Base-by-base conservation (phyloP, 2,329 filamentous ascomycete species). In the Talaromyces sp. region DNA sequence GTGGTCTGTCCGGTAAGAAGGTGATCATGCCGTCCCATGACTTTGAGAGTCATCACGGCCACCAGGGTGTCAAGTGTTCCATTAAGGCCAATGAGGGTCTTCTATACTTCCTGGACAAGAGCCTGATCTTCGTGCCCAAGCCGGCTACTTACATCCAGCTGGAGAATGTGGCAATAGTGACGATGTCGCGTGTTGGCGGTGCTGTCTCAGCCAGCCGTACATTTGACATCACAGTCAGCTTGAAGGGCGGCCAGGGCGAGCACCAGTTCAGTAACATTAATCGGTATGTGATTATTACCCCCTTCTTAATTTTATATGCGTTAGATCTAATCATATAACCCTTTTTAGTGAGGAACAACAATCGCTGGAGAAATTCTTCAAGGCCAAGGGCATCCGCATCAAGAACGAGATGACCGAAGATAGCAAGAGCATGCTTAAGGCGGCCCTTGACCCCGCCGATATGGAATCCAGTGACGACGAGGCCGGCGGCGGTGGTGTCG, bases 391-490 rank as follows among this genome's bases (percentile, higher is more conserved):
- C 56, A 83, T 99, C 67, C 90, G 93, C 49, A 92, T 95, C 52
- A 97, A 97, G 86, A 99, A 99, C 73, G 94, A 99, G 77, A 97
- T 99, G 79, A 88, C 95, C 57, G 94, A 97, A 70, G 94, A 99
- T 64, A 78, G 82, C 29, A 79, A 80, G 40, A 77, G 80, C 1
- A 77, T 87, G 53, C 83, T 97, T 54, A 89, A 90, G 29, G 89
- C 90, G 10, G 91, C 91, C 19, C 83, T 97, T 56, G 84, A 91
- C 55, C 87, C 95, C 63, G 88, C 94, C 60, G 90, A 86, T 67
- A 87, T 86, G 64, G 88, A 86, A 58, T 93, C 89, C 22, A 92
- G 96, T 62, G 91, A 95, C 55, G 89, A 91, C 58, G 87, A 89
- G 37, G 88, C 87, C 24, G 83, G 74, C 55, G 88, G 87, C 24